Evolutionary conservation across 1,284 basidiomycete genomes (phyloP).

Genomic region (Pyrrhoderma lamaoense): DNA sequence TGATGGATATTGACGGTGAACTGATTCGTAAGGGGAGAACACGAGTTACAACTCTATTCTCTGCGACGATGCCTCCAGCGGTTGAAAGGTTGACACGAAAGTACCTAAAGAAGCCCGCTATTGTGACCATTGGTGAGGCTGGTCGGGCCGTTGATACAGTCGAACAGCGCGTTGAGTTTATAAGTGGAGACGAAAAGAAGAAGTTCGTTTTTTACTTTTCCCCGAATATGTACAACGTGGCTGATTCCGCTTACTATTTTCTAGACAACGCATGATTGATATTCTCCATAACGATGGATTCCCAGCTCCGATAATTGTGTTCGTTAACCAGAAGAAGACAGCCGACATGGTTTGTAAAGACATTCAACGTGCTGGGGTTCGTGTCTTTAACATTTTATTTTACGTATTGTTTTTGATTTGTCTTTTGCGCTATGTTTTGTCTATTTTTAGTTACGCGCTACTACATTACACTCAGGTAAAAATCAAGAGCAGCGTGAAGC

Average conservation of each 20-base stretch:
- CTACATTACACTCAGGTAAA: slow-evolving; percentile 94
- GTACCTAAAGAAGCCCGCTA: slow-evolving; percentile 87
- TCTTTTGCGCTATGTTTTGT: slow-evolving; percentile 12
- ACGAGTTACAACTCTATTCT: slow-evolving; percentile 89
- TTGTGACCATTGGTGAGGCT: slow-evolving; percentile 96
- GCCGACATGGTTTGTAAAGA: slow-evolving; percentile 96
- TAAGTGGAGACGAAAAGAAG: slow-evolving; percentile 90
- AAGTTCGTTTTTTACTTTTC: slow-evolving; percentile 46
- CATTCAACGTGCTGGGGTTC: slow-evolving; percentile 74
- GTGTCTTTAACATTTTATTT: slow-evolving; percentile 27
- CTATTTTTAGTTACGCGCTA: slow-evolving; percentile 63
- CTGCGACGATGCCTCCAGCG: slow-evolving; percentile 95
- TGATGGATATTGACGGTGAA: slow-evolving; percentile 62
- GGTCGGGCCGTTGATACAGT: slow-evolving; percentile 97
- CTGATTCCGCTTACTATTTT: slow-evolving; percentile 16
- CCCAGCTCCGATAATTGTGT: slow-evolving; percentile 92
- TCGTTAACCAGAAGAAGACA: slow-evolving; percentile 99
- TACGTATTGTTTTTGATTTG: slow-evolving; percentile 4
- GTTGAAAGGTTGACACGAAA: slow-evolving; percentile 93
- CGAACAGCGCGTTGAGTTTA: slow-evolving; percentile 93
- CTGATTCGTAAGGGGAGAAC: slow-evolving; percentile 69
- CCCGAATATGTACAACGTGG: not conserved
- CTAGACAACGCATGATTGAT: slow-evolving; percentile 75
- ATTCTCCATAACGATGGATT: slow-evolving; percentile 83
- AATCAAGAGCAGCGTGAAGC: slow-evolving; percentile 96